Evolutionary conservation across 1,284 basidiomycete species (phyloP), one percentile per base, ranked within the genome.

Genomic region (Tilletia caries): DNA sequence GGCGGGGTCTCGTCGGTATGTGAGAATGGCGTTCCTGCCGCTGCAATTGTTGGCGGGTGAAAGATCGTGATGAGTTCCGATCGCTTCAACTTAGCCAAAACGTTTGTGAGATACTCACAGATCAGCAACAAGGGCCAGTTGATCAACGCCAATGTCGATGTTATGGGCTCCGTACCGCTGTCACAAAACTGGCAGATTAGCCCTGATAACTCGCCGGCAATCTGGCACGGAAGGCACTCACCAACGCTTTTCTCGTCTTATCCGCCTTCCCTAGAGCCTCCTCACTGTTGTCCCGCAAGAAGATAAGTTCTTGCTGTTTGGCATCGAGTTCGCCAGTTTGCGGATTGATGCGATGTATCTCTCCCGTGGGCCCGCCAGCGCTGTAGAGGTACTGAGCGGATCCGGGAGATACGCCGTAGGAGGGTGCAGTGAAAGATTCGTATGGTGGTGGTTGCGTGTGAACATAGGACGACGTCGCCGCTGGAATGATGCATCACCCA

Each of bases 311-410:
- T 27, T 74, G 73, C 8, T 66, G 43, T 34, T 66, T 73, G 2
- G 58, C 58, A n/a, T 60, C 64, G 18, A 82, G 76, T 20, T 18
- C 48, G 8, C 79, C 79, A 0, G 68, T 80, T 1, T 60, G 29
- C 0, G 54, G 32, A 29, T 79, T 67, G 12, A 82, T 52, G 1
- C 1, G 12, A 29, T 79, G 79, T 15, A 80, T 29, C 65, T 82
- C 79, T 13, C 80, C 80, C 2, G 78, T 82, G 0, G 80, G 80
- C 2, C 80, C 80, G 18, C 80, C 80, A 0, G 78, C 79, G 1
- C 66, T 68, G 13, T 75, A 78, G 20, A 82, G 70, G 66, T 70
- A 75, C 2, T 67, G 41, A 5, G 50, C 48, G 2, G 70, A 34
- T 0, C 74, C 75, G 0, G 76, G 68, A 5, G 29, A 3, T 12